phyloP scores from a whole-genome alignment of 2,329 filamentous ascomycete species.

The Ascomycota sp. region DNA sequence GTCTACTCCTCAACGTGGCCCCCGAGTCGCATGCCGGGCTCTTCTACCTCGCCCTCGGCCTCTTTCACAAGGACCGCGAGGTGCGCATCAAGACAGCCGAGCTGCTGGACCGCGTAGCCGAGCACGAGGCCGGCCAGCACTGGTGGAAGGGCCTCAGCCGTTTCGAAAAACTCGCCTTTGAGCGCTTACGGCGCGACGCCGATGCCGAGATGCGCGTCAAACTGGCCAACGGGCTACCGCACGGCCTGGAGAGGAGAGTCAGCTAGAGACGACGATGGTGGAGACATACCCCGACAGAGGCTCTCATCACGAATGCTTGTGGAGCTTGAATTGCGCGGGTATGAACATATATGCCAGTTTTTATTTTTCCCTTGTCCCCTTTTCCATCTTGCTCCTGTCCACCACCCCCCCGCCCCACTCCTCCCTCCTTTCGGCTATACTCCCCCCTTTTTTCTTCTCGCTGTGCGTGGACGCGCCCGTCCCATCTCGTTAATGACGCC shows the following conservation, averaged over 20 bases:
- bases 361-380: too few relatives aligned
- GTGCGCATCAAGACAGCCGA: slow-evolving; percentile 59
- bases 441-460: too few relatives aligned
- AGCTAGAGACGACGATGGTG: slow-evolving; percentile 17
- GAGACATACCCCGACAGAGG: neutral
- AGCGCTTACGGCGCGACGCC: slow-evolving; percentile 48
- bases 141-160: slow-evolving; percentile 75
- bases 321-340: too few relatives aligned
- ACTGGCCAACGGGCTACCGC: slow-evolving; percentile 19
- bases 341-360: too few relatives aligned
- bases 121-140: slow-evolving; percentile 76
- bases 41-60: slow-evolving; percentile 72
- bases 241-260: slow-evolving; percentile 22
- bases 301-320: too few relatives aligned
- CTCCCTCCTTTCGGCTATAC: too few relatives aligned
- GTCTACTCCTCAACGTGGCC: slow-evolving; percentile 58
- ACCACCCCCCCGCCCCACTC: too few relatives aligned
- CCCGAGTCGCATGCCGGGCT: slow-evolving; percentile 71
- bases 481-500: too few relatives aligned
- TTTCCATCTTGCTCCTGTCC: too few relatives aligned
- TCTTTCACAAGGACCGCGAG: slow-evolving; percentile 72
- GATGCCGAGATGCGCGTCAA: slow-evolving; percentile 27
- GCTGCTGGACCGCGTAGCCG: slow-evolving; percentile 57
- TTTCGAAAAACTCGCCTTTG: slow-evolving; percentile 73
- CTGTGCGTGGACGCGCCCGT: too few relatives aligned